Base-by-base conservation (phyloP, 495 filamentous ascomycete species). In the Penicillium manginii region DNA sequence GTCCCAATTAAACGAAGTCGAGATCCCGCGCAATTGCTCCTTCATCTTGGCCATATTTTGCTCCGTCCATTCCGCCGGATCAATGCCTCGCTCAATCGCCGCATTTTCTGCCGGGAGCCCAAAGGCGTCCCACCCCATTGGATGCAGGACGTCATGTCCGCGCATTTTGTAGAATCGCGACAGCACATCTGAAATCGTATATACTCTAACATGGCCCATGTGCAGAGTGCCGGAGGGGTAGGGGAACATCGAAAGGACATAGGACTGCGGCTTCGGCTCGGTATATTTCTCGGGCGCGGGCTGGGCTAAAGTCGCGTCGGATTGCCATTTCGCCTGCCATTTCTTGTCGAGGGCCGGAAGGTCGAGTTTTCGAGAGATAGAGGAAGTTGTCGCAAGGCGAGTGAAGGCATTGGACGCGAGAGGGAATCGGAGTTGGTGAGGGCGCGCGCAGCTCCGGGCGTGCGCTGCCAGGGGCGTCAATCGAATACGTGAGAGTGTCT, bases 71-170 rank as follows among this genome's bases (percentile, higher is more conserved):
- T 74, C 76, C 12, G 84, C 87, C 7, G 92, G 91, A 71, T 91
- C 83, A 58, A 93, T 78, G 35, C 90, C 89, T 51, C 88, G 77
- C 74, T 96, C 91, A 58, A 96, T 93, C n/a, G 92, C 92, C 17
- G 92, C 92, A 75, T 96, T 96, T 75, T 96, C 92, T 35, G 92
- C 92, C 9, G 92, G 92, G 42, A 96, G 76, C 3, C 92, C 92
- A 69, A 96, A 96, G 18, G 90, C 91, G 79, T 96, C 92, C 92
- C 92, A 96, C 3, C 91, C 92, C 85, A 96, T 96, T 26, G 92
- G 92, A 51, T 94, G 84, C 21, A 96, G 69, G 31, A 96, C 91
- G 52, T 89, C 74, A 67, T 86, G 78, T 3, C 92, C 92, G 52
- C 86, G 84, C 79, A 96, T 88, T 9, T 81, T 83, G 62, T 87